These are phyloP conservation scores for Solanum hybrid DNA, from an alignment of 305 asterid species.

Conservation along the genomic window DNA sequence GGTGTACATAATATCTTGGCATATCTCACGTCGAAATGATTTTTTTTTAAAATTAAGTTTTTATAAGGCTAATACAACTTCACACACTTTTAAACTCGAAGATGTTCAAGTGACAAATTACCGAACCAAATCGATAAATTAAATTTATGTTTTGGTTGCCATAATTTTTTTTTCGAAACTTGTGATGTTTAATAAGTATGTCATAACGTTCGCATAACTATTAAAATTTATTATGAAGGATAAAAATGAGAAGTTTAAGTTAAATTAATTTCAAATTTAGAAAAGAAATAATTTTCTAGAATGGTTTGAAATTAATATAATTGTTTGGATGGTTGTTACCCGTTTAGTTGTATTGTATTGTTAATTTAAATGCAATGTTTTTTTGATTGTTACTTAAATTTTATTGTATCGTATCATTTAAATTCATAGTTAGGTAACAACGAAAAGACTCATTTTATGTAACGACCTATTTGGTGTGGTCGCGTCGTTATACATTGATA, in stretches of 20 bases:
- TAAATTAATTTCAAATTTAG: background rate
- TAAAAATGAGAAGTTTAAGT: background rate
- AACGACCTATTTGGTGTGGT: background rate
- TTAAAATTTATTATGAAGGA: background rate
- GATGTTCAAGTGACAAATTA: background rate
- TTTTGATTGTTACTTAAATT: no score
- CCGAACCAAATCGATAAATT: background rate
- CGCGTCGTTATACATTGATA: background rate
- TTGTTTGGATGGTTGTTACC: background rate
- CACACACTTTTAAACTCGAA: background rate
- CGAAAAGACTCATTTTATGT: background rate
- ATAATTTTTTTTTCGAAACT: background rate
- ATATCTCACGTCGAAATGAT: background rate
- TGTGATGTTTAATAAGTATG: background rate
- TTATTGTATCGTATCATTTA: no score
- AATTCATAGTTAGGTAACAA: background rate
- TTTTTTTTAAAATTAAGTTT: no score
- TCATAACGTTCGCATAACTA: background rate
- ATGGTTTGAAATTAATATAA: background rate
- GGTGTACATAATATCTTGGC: no score
- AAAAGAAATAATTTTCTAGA: background rate
- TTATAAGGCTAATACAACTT: background rate
- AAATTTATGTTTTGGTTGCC: background rate
- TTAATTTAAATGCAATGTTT: no score
- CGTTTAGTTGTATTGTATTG: background rate